Evolutionary conservation across 2,329 filamentous ascomycete genomes (phyloP).

Genomic region (Pseudogymnoascus sp.): DNA sequence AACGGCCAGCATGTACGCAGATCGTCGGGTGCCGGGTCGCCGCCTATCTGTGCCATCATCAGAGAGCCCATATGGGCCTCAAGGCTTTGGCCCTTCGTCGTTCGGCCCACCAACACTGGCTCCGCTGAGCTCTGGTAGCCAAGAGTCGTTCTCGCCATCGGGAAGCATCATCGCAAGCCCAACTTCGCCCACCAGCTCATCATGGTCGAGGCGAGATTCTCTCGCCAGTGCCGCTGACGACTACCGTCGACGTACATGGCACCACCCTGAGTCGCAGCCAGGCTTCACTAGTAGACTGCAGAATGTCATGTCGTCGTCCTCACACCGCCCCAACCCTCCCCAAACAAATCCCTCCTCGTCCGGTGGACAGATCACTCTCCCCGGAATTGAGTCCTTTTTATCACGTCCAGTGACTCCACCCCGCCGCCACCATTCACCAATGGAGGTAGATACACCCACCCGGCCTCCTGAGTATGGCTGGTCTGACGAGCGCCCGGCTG

Average conservation of each 20-base stretch:
- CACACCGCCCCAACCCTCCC: conserved; percentile 30
- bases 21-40: conserved; percentile 58
- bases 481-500: neutral
- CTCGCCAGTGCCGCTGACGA: conserved; percentile 56
- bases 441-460: conserved; percentile 57
- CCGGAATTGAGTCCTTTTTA: conserved; percentile 84
- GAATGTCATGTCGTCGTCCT: conserved; percentile 64
- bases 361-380: conserved; percentile 52
- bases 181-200: conserved; percentile 49
- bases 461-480: conserved; percentile 13
- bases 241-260: conserved; percentile 81
- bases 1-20: conserved; percentile 62
- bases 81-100: conserved; percentile 33
- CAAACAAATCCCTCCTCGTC: conserved; percentile 41
- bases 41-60: conserved; percentile 76
- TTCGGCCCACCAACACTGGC: conserved; percentile 50
- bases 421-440: conserved; percentile 61
- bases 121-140: conserved; percentile 46
- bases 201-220: conserved; percentile 59
- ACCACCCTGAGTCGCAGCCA: conserved; percentile 59
- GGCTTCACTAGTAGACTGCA: conserved; percentile 63
- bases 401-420: conserved; percentile 55
- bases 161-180: conserved; percentile 59
- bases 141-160: conserved; percentile 45
- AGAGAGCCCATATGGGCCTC: conserved; percentile 64